A percentile compares a stretch with the other conserved stretches of the same genome.
phyloP scores from a whole-genome alignment of 441 rosid genomes.

The Brassica balearica region DNA sequence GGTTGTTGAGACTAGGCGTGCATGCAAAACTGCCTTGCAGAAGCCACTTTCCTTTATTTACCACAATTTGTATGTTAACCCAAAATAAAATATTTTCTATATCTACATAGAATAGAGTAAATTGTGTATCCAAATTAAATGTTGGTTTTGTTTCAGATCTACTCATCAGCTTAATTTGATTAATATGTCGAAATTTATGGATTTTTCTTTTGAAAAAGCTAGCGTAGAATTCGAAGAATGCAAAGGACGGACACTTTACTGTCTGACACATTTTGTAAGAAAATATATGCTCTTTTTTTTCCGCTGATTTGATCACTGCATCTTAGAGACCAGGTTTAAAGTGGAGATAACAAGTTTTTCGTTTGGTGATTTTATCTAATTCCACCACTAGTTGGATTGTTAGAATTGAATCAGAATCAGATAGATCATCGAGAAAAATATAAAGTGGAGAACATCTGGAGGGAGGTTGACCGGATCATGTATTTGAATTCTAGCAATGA shows the following conservation, averaged over 20 bases:
- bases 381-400: conserved; percentile 1
- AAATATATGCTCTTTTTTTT: background rate
- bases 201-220: background rate
- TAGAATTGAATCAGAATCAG: background rate
- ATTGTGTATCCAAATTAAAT: background rate
- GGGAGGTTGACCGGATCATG: background rate
- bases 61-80: conserved; percentile 4
- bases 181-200: background rate
- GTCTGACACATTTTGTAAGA: background rate
- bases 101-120: background rate
- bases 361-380: conserved; percentile 2
- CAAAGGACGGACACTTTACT: background rate
- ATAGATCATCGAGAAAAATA: background rate
- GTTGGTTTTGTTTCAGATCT: background rate
- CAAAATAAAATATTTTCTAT: background rate
- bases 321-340: background rate
- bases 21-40: conserved; percentile 26
- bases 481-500: background rate
- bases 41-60: conserved; percentile 22
- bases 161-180: background rate
- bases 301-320: conserved; percentile 5
- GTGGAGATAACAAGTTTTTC: background rate
- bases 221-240: background rate
- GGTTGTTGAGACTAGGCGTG: conserved; percentile 18
- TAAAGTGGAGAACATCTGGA: background rate